These are phyloP conservation scores for Candida pseudoviswanathii DNA, from an alignment of 1,139 yeast species.

Conservation along the genomic window DNA sequence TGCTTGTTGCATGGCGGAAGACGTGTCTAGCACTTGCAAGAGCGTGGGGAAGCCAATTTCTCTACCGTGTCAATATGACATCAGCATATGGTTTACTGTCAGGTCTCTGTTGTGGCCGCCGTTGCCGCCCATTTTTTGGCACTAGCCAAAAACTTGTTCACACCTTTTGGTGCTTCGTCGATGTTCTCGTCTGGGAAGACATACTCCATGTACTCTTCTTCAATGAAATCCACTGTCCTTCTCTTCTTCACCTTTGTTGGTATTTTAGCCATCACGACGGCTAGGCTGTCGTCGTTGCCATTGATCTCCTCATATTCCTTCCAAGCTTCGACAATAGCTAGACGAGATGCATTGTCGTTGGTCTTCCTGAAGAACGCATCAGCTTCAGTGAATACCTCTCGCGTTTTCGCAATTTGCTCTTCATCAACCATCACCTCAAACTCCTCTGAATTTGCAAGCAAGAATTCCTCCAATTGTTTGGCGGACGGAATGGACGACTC, in stretches of 20 bases:
- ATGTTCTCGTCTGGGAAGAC: slow-evolving; percentile 65
- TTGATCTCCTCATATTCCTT: slow-evolving; percentile 63
- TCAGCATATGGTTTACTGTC: background rate
- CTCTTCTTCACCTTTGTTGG: slow-evolving; percentile 61
- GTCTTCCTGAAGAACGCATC: slow-evolving; percentile 42
- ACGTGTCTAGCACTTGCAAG: background rate
- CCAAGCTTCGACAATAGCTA: slow-evolving; percentile 63
- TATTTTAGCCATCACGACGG: slow-evolving; percentile 44
- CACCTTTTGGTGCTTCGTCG: slow-evolving; percentile 22
- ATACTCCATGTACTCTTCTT: slow-evolving; percentile 63
- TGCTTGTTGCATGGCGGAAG: background rate
- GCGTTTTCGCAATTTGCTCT: slow-evolving; percentile 51
- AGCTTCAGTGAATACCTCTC: slow-evolving; percentile 61
- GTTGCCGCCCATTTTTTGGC: slow-evolving; percentile 63
- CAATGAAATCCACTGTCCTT: slow-evolving; percentile 43
- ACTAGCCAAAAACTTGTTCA: slow-evolving; percentile 59
- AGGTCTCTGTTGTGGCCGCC: no score
- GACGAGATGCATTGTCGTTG: slow-evolving; percentile 47
- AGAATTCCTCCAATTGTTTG: slow-evolving; percentile 46
- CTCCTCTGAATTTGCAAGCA: slow-evolving; percentile 45
- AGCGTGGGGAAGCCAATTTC: no score
- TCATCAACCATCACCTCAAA: slow-evolving; percentile 56
- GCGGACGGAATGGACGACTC: slow-evolving; percentile 69
- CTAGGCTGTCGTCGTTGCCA: slow-evolving; percentile 50
- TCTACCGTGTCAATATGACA: background rate